Conservation (phyloP, 345 rosid species). For the Mangifera indica region DNA sequence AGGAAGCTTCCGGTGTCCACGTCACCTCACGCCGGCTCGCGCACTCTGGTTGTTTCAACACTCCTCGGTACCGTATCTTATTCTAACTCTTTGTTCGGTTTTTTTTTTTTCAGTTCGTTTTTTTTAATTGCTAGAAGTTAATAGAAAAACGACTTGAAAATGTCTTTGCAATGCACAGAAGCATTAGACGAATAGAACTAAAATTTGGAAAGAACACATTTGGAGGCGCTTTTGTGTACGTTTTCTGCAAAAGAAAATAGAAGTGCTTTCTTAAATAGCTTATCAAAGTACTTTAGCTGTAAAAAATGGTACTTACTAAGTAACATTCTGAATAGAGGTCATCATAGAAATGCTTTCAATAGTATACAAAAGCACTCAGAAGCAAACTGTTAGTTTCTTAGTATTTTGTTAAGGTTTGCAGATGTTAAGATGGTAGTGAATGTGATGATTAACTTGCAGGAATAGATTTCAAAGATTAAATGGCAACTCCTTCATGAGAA, state of each 20-base stretch:
- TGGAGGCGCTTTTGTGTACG: too few species aligned
- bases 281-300: too few species aligned
- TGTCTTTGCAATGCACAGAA: too few species aligned
- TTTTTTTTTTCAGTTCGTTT: neutral
- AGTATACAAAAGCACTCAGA: neutral
- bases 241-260: too few species aligned
- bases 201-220: too few species aligned
- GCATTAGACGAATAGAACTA: too few species aligned
- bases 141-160: neutral
- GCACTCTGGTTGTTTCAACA: constrained; percentile 39
- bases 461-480: constrained; percentile 42
- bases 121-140: neutral
- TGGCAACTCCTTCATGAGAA: constrained; percentile 31
- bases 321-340: too few species aligned
- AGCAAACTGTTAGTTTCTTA: too few species aligned
- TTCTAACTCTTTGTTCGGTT: too few species aligned
- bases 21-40: constrained; percentile 39
- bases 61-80: constrained; percentile 39
- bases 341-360: too few species aligned
- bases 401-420: neutral
- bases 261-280: too few species aligned
- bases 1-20: constrained; percentile 45
- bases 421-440: neutral
- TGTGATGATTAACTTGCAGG: constrained; percentile 33
- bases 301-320: too few species aligned